Conservation (phyloP, 805 yeast species). For the Candida coleopterorum region DNA sequence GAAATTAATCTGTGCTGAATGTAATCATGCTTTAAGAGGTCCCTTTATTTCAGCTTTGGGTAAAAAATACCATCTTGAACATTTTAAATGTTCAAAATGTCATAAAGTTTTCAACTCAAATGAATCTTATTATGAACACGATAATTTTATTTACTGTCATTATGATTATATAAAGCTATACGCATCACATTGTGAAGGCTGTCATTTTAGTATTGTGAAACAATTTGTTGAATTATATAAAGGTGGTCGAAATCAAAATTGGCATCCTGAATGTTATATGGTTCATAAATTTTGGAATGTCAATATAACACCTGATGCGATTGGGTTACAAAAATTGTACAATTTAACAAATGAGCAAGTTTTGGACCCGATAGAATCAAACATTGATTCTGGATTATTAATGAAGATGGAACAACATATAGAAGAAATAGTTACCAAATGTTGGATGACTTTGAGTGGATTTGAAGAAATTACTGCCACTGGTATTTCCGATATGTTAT, state of each 20-base stretch:
- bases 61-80: slow-evolving; percentile 88
- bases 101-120: slow-evolving; percentile 81
- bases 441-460: slow-evolving; percentile 84
- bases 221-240: slow-evolving; percentile 90
- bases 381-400: slow-evolving; percentile 31
- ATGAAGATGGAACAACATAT: slow-evolving; percentile 59
- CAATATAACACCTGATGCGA: slow-evolving; percentile 56
- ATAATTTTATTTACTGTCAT: slow-evolving; percentile 80
- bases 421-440: slow-evolving; percentile 52
- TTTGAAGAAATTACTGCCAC: slow-evolving; percentile 90
- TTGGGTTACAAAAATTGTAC: slow-evolving; percentile 37
- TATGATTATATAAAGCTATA: slow-evolving; percentile 82
- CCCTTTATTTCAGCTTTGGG: slow-evolving; percentile 93
- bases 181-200: slow-evolving; percentile 91
- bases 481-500: slow-evolving; percentile 87
- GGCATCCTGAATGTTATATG: slow-evolving; percentile 99
- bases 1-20: slow-evolving; percentile 78
- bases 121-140: slow-evolving; percentile 88
- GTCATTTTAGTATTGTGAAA: slow-evolving; percentile 83
- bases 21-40: slow-evolving; percentile 83
- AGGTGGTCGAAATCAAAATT: slow-evolving; percentile 88
- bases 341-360: slow-evolving; percentile 10
- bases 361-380: slow-evolving; percentile 2
- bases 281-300: slow-evolving; percentile 97
- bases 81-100: slow-evolving; percentile 88